A percentile compares a stretch with the other conserved stretches of the same genome.
These are phyloP conservation scores for Petasospora rhodanensis DNA, from an alignment of 1,139 yeast genomes.

Conservation along the genomic window DNA sequence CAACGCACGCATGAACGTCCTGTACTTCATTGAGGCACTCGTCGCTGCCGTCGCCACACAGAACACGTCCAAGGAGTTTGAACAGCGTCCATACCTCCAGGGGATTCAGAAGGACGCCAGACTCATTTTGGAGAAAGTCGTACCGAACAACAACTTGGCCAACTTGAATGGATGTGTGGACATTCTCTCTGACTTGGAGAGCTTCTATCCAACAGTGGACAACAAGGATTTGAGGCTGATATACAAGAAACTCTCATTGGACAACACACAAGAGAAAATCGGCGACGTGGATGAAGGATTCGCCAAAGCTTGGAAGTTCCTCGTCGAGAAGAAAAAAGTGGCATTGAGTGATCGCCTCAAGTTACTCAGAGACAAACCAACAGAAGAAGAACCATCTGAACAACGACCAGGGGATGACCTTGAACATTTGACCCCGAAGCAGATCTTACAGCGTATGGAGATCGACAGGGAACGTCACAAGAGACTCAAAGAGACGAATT, in stretches of 20 bases:
- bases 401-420: slow-evolving; percentile 25
- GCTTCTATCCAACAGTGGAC: slow-evolving; percentile 9
- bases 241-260: slow-evolving; percentile 8
- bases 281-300: slow-evolving; percentile 11
- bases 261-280: slow-evolving; percentile 2
- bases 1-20: slow-evolving; percentile 59
- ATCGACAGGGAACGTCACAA: slow-evolving; percentile 85
- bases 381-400: slow-evolving; percentile 26
- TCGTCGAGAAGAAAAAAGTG: slow-evolving; percentile 44
- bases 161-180: slow-evolving; percentile 20
- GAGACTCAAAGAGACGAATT: slow-evolving; percentile 66
- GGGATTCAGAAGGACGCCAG: slow-evolving; percentile 30
- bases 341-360: slow-evolving; percentile 44
- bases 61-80: slow-evolving; percentile 3
- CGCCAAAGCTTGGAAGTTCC: slow-evolving; percentile 42
- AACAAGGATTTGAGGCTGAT: slow-evolving; percentile 6
- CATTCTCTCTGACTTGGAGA: slow-evolving; percentile 17
- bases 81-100: slow-evolving; percentile 25
- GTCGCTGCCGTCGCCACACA: slow-evolving; percentile 29
- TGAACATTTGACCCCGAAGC: slow-evolving; percentile 39
- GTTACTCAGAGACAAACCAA: slow-evolving; percentile 11
- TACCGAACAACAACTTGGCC: slow-evolving; percentile 19
- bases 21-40: slow-evolving; percentile 65
- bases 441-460: slow-evolving; percentile 73
- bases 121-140: slow-evolving; percentile 15